phyloP scores from a whole-genome alignment of 208 protist genomes.

The Acanthamoeba castellanii region DNA sequence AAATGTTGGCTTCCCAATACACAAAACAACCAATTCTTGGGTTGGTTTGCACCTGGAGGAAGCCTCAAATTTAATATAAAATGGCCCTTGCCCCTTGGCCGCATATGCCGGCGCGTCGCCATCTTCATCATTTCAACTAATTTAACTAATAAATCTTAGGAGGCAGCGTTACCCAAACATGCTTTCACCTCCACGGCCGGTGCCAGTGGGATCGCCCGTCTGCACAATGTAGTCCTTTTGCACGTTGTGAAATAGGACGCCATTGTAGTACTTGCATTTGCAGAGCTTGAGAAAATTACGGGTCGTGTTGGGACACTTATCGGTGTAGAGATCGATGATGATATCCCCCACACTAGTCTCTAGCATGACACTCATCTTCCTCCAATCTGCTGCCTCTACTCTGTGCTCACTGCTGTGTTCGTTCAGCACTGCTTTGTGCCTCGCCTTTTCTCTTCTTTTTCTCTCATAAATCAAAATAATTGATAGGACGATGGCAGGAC shows the following conservation, averaged over 20 bases:
- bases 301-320: slow-evolving; percentile 90
- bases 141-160: not conserved
- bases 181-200: slow-evolving; percentile 88
- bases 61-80: not conserved
- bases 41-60: not conserved
- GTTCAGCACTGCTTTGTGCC: not conserved
- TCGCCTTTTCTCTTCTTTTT: not conserved
- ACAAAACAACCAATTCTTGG: not conserved
- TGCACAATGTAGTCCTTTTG: slow-evolving; percentile 92
- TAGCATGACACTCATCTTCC: slow-evolving; percentile 92
- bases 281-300: slow-evolving; percentile 96
- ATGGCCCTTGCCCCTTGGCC: not conserved
- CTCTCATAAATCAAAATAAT: not conserved
- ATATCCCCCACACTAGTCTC: slow-evolving; percentile 94
- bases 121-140: not conserved
- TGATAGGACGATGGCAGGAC: not conserved
- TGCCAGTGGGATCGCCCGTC: slow-evolving; percentile 91
- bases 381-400: not conserved
- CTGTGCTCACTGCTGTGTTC: not conserved
- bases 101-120: not conserved
- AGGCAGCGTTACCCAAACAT: slow-evolving; percentile 84
- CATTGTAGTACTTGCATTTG: slow-evolving; percentile 97
- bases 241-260: slow-evolving; percentile 92
- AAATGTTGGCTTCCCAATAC: slow-evolving; percentile 18
- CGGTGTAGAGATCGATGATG: slow-evolving; percentile 92